phyloP scores from a whole-genome alignment of 1,139 yeast species.

The Diutina scorzettiae region DNA sequence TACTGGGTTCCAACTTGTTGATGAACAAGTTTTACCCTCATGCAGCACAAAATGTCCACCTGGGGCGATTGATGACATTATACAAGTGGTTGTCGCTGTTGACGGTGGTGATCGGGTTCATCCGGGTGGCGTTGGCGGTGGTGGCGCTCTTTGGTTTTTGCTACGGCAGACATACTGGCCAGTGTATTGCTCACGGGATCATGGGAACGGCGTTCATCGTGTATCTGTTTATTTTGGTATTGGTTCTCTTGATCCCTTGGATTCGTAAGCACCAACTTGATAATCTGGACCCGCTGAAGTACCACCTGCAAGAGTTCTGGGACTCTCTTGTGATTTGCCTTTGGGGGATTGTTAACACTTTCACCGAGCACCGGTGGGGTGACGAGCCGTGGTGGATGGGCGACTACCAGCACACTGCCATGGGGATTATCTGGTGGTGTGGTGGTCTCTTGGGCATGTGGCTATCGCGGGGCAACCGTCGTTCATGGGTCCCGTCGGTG shows the following conservation, averaged over 20 bases:
- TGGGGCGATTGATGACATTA: slow-evolving; percentile 10
- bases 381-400: slow-evolving; percentile 78
- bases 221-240: slow-evolving; percentile 60
- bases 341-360: slow-evolving; percentile 91
- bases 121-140: slow-evolving; percentile 70
- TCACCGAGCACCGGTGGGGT: slow-evolving; percentile 96
- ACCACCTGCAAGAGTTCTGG: slow-evolving; percentile 61
- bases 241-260: slow-evolving; percentile 64
- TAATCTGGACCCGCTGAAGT: slow-evolving; percentile 18
- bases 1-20: slow-evolving; percentile 40
- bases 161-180: slow-evolving; percentile 68
- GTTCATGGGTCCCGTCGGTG: slow-evolving; percentile 72
- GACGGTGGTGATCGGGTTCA: slow-evolving; percentile 44
- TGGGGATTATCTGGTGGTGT: slow-evolving; percentile 96
- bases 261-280: slow-evolving; percentile 24
- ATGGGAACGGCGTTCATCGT: slow-evolving; percentile 84
- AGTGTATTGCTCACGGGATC: slow-evolving; percentile 91
- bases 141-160: slow-evolving; percentile 74
- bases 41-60: slow-evolving; percentile 12
- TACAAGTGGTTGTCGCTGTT: slow-evolving; percentile 38
- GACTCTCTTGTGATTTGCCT: slow-evolving; percentile 69
- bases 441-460: slow-evolving; percentile 81
- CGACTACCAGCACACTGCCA: slow-evolving; percentile 85
- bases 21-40: slow-evolving; percentile 16
- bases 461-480: slow-evolving; percentile 43